Evolutionary conservation across 306 rosid species (phyloP).

Genomic region (Ormosia emarginata): DNA sequence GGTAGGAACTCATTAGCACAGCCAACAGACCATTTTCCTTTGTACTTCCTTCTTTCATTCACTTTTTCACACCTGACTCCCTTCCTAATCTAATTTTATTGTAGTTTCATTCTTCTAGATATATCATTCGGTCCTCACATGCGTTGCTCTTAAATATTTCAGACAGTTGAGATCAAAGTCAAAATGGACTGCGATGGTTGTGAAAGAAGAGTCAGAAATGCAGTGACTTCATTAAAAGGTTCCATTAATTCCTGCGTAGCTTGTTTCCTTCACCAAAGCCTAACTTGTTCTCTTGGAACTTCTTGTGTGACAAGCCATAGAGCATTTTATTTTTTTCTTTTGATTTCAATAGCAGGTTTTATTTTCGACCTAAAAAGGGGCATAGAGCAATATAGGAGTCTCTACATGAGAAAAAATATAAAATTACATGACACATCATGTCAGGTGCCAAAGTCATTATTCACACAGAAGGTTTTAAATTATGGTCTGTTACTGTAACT

Average conservation of each 20-base stretch:
- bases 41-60: background rate
- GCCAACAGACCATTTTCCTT: background rate
- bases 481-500: too few species aligned
- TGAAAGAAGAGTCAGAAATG: conserved; percentile 74
- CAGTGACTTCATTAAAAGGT: conserved; percentile 71
- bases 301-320: background rate
- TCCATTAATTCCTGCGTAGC: background rate
- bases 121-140: background rate
- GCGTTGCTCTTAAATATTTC: conserved; percentile 10
- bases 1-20: conserved; percentile 49
- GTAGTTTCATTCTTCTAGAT: background rate
- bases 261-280: background rate
- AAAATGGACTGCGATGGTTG: conserved; percentile 92
- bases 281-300: background rate
- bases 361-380: background rate
- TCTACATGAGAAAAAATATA: background rate
- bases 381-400: background rate
- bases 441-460: background rate
- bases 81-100: background rate
- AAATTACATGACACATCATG: background rate
- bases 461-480: too few species aligned
- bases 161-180: conserved; percentile 80
- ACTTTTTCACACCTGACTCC: background rate
- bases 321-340: background rate
- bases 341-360: background rate